Evolutionary conservation across 345 rosid genomes (phyloP).

Genomic region (Lenwebbia sp.): DNA sequence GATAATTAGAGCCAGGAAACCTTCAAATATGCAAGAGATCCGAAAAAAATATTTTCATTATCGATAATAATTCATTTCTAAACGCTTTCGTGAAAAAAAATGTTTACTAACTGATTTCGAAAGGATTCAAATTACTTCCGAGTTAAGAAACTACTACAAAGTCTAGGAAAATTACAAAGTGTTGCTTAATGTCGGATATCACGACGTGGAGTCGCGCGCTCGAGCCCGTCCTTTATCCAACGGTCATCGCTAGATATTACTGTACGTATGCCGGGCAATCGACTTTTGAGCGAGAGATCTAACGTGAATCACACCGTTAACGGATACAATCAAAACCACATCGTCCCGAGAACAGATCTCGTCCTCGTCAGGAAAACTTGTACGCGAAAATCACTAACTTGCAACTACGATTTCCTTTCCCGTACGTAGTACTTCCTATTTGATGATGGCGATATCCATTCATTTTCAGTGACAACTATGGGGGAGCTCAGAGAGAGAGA

Average conservation of each 20-base stretch:
- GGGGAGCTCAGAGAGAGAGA: background rate
- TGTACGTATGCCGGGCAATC: background rate
- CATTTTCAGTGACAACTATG: background rate
- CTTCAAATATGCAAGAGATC: background rate
- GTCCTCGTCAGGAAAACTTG: background rate
- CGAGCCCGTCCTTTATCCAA: background rate
- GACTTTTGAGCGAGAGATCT: background rate
- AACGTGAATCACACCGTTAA: background rate
- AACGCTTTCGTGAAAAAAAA: background rate
- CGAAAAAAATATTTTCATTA: background rate
- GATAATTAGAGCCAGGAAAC: background rate
- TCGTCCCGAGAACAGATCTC: background rate
- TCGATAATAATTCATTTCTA: background rate
- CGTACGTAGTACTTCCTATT: background rate
- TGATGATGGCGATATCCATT: background rate
- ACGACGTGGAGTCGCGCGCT: background rate
- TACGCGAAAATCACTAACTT: background rate
- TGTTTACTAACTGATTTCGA: background rate
- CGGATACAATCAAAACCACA: background rate
- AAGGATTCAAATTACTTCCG: background rate
- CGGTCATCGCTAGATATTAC: background rate
- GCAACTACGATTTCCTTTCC: background rate
- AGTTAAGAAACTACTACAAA: background rate
- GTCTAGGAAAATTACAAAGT: background rate
- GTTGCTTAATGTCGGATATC: background rate